Base-by-base conservation (phyloP, 2,329 filamentous ascomycete genomes). In the Eurotiales sp. region DNA sequence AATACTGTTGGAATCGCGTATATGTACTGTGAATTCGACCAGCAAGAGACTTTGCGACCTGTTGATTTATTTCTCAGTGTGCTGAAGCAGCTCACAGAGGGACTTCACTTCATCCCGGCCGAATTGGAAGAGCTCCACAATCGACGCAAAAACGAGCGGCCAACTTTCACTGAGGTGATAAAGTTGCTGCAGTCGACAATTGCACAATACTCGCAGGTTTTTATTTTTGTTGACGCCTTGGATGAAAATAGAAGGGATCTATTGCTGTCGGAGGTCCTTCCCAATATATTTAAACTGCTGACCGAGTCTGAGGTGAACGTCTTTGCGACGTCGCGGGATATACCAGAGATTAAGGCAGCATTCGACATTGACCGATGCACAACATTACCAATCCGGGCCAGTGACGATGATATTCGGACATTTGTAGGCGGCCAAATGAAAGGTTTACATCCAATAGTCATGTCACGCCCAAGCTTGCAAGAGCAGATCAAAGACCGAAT, bases 1-100 rank as follows among this genome's bases (percentile, higher is more conserved):
- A 12, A 25, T 12, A 39, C 23, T 8, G 41, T 51, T 23, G 49
- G 49, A n/a, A 51, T 51, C 40, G 49, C 42, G 3, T 51, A 51
- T 37, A 11, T 51, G 12, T 51, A 51, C 6, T 51, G 41, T 42
- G 25, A 46, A 7, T 51, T 51, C 19, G 19, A 46, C 14, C 23
- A 36, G 8, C 15, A 36, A 15, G n/a, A 15, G 12, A 17, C 12
- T 7, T 39, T 12, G 14, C 25, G 15, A 22, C 23, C 22, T 15
- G 12, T 45, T 30, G 49, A 46, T 29, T 32, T 51, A 17, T 25
- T 51, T 10, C 30, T 29, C 8, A 40, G 12, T 23, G 6, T 46
- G 5, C 10, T 51, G 5, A 51, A 46, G 27, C 49, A 46, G 25
- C 41, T 46, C 11, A 37, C 21, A 6, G 30, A 37, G 11, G 48